Base-by-base conservation (phyloP, 257 asterid species). In the Gentiana dahurica region DNA sequence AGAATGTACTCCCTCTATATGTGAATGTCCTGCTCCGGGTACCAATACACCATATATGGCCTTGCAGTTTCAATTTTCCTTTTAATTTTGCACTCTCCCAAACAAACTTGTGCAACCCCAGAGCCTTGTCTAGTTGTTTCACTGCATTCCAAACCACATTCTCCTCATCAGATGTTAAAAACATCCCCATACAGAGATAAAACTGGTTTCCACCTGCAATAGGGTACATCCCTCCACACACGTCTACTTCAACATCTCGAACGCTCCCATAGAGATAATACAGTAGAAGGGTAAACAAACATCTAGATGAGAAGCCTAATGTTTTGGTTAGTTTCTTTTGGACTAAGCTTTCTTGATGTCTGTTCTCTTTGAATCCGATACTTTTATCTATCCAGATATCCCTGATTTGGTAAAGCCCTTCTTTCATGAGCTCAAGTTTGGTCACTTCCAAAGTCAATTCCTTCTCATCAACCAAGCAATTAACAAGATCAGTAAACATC, bases 11-110 rank as follows among this genome's bases (percentile, higher is more conserved):
- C 51, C 90, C 94, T 74, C 81, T 78, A 55, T 87, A 92, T 8
- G 68, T 43, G 58, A 85, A 12, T 38, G 76, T 60, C 73, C 81
- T 83, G 51, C 61, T 70, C 54, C 74, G 57, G 57, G 85, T 83
- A 61, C 97, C 95, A 75, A 85, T 67, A 74, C 89, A 85, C 97
- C 95, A 92, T 69, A 88, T 59, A 79, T 88, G 97, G 34, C 97
- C 99, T 74, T 85, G 95, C 71, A 88, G 54, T 81, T 76, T 81
- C 69, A 92, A 66, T 62, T 78, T 81, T 51, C 93, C 98, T 74
- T 85, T 80, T 80, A 68, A 65, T 49, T 77, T 82, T 7, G 95
- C 86, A 2, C 73, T 78, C 64, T 85, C 90, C 95, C 94, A 83
- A 12, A 92, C 86, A 67, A 92, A 92, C 72, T 85, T 88, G 65